phyloP scores from a whole-genome alignment of 371 early-diverging fungal species.

The Nematocida ironsii region DNA sequence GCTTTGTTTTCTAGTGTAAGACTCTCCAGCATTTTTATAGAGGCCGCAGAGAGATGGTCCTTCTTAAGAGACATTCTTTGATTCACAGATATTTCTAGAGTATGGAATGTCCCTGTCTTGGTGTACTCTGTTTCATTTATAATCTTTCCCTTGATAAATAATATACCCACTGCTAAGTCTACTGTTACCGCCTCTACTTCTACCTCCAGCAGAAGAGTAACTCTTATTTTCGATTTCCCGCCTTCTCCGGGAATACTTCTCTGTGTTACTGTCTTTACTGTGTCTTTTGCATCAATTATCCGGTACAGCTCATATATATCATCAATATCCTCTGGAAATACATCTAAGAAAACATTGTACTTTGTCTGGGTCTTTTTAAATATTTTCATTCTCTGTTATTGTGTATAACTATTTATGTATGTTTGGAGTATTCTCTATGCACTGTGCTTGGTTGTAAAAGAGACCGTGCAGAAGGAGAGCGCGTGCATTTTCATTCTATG shows the following conservation, averaged over 20 bases:
- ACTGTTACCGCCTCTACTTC: constrained; percentile 60
- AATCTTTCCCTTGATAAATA: constrained; percentile 68
- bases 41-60: constrained; percentile 41
- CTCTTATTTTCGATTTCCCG: constrained; percentile 61
- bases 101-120: constrained; percentile 66
- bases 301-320: constrained; percentile 67
- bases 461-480: constrained; percentile 56
- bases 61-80: constrained; percentile 65
- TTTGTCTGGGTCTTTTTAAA: constrained; percentile 31
- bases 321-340: constrained; percentile 64
- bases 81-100: constrained; percentile 61
- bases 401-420: constrained; percentile 22
- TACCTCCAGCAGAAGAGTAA: constrained; percentile 62
- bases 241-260: constrained; percentile 64
- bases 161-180: constrained; percentile 63
- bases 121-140: constrained; percentile 66
- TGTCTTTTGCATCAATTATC: constrained; percentile 63
- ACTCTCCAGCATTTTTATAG: constrained; percentile 57
- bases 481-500: constrained; percentile 70
- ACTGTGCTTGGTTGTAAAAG: background rate
- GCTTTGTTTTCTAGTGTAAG: constrained; percentile 54
- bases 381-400: constrained; percentile 41
- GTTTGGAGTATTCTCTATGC: background rate
- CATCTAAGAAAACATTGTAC: constrained; percentile 27
- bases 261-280: constrained; percentile 60